A percentile compares a stretch with the other conserved stretches of the same genome.
These are phyloP conservation scores for Serendipita indica DNA, from an alignment of 768 basidiomycete genomes.

Conservation along the genomic window DNA sequence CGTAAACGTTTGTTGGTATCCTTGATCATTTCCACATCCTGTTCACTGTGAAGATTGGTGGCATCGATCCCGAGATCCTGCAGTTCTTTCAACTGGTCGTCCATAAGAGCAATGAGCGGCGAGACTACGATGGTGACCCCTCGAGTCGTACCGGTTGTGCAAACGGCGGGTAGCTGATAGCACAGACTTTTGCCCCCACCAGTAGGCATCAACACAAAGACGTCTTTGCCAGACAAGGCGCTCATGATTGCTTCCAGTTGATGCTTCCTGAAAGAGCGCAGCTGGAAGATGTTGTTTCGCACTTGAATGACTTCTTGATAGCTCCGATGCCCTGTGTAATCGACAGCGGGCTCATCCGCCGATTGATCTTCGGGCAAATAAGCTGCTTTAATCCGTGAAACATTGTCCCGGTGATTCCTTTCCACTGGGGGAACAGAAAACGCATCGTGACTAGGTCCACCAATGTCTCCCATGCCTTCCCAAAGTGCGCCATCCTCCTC, in stretches of 20 bases:
- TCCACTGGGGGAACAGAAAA: background rate
- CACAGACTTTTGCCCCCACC: constrained; percentile 85
- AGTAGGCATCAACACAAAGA: constrained; percentile 93
- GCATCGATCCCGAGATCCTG: constrained; percentile 50
- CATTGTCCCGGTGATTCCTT: background rate
- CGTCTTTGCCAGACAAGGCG: constrained; percentile 65
- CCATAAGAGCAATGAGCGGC: constrained; percentile 77
- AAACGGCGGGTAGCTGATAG: constrained; percentile 83
- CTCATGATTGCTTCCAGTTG: constrained; percentile 79
- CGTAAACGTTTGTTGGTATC: constrained; percentile 31
- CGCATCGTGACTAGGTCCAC: background rate
- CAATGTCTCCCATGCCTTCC: background rate
- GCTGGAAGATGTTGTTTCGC: constrained; percentile 44
- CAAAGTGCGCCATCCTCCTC: background rate
- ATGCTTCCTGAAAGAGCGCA: constrained; percentile 59
- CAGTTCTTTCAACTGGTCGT: constrained; percentile 69
- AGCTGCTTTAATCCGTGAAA: background rate
- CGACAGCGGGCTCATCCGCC: background rate
- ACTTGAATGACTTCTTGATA: constrained; percentile 39
- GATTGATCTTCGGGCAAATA: background rate
- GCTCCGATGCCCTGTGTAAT: background rate
- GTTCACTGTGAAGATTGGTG: constrained; percentile 50
- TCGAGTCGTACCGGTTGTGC: constrained; percentile 47
- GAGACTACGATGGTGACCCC: constrained; percentile 86
- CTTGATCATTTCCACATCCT: constrained; percentile 24